Base-by-base conservation (phyloP, 352 stramenopile species). In the Saprolegnia diclina region DNA sequence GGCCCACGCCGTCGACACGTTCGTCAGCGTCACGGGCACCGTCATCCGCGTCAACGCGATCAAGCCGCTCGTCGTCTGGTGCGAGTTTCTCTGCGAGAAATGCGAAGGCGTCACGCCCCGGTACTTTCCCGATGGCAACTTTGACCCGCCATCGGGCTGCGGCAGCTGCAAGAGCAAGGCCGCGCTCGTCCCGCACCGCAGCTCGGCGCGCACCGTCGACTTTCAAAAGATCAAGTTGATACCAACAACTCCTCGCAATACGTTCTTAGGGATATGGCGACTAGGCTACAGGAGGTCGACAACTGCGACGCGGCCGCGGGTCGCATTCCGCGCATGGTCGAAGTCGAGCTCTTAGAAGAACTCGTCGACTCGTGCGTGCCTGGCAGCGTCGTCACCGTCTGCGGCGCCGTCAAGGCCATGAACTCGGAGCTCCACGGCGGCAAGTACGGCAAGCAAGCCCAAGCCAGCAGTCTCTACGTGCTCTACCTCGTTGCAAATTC, bases 291-390 rank as follows among this genome's bases (percentile, higher is more conserved):
- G 73, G 92, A 98, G 73, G 94, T 98, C 62, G 91, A 98, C 66
- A 92, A 90, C 44, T 94, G 95, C 38, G 80, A 87, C 69, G 78
- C 94, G 9, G 80, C 87, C 1, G 75, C 94, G 37, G 91, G 96
- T 56, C 77, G 87, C 26, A 91, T 97, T 63, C 91, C 91, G 4
- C 80, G 90, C 61, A 96, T 92, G 82, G 81, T 91, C 45, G 83
- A 91, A 64, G 88, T 97, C 42, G 90, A 97, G 71, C 75, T 97
- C 29, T 82, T 79, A 24, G 88, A 94, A 74, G 90, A 97, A 56
- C 76, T 99, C 22, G 96, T 99, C 16, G 96, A 99, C 76, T 83
- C 79, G 37, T 98, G 95, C 65, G 94, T 98, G 65, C 91, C 96
- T 21, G 96, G 97, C 24, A 98, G 99, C 77, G 87, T 98, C 1